A percentile compares a stretch with the other conserved stretches of the same genome.
Conservation (phyloP, 805 yeast species). For the Yamadazyma scolyti region DNA sequence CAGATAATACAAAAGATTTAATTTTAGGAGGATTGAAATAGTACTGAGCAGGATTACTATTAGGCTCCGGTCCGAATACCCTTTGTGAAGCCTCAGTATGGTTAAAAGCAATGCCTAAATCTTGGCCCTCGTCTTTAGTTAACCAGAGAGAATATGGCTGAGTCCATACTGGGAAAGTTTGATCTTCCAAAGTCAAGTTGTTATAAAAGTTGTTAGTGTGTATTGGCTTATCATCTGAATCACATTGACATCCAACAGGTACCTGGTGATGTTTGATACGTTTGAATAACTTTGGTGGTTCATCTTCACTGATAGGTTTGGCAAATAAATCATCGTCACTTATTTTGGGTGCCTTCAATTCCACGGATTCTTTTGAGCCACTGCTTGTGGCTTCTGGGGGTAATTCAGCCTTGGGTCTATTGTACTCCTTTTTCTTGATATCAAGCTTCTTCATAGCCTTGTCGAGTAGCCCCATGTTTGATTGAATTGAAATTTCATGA, state of each 20-base stretch:
- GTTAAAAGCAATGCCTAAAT: constrained; percentile 63
- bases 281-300: constrained; percentile 43
- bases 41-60: constrained; percentile 49
- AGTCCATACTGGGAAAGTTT: constrained; percentile 71
- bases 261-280: constrained; percentile 27
- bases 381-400: constrained; percentile 3
- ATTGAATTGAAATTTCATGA: too few species aligned
- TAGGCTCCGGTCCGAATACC: constrained; percentile 68
- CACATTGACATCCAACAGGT: constrained; percentile 28
- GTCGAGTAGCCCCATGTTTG: constrained; percentile 27
- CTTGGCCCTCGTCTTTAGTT: constrained; percentile 42
- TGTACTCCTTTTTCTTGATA: constrained; percentile 1
- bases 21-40: constrained; percentile 68
- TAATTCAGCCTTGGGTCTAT: constrained; percentile 4
- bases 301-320: constrained; percentile 37
- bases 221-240: constrained; percentile 37
- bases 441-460: too few species aligned
- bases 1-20: constrained; percentile 51
- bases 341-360: too few species aligned
- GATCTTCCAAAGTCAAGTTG: constrained; percentile 64
- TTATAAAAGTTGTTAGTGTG: constrained; percentile 80
- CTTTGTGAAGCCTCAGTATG: constrained; percentile 57
- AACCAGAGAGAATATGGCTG: constrained; percentile 80
- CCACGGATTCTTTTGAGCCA: constrained; percentile 2
- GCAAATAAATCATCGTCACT: constrained; percentile 32